phyloP scores from a whole-genome alignment of 805 yeast genomes.

The Lipomyces spencermartinsiae region DNA sequence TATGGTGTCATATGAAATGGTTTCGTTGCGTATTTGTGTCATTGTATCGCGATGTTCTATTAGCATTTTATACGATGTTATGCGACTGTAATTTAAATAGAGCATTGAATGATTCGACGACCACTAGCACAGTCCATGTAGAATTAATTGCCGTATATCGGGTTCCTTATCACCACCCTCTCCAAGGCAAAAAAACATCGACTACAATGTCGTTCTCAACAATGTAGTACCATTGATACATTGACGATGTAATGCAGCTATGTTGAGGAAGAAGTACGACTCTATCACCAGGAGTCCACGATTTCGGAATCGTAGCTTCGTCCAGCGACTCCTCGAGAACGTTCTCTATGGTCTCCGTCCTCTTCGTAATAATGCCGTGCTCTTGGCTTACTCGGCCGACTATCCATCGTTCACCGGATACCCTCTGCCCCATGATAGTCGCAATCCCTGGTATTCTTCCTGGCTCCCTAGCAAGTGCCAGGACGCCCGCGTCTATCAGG shows the following conservation, averaged over 20 bases:
- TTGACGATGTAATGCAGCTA: conserved; percentile 71
- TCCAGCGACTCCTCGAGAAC: conserved; percentile 32
- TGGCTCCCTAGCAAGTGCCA: conserved; percentile 69
- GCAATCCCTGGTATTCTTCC: conserved; percentile 51
- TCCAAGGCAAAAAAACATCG: conserved; percentile 71
- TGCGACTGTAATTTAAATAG: background rate
- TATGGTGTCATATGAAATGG: background rate
- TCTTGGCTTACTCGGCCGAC: conserved; percentile 78
- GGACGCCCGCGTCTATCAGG: conserved; percentile 73
- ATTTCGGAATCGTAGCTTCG: conserved; percentile 50
- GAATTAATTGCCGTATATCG: no score
- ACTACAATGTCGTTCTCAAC: conserved; percentile 53
- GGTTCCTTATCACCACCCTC: conserved; percentile 51
- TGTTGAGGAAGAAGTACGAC: conserved; percentile 71
- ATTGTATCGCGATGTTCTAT: background rate
- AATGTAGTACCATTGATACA: conserved; percentile 62
- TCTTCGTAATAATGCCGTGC: conserved; percentile 73
- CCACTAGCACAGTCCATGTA: no score
- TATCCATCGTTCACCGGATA: conserved; percentile 59
- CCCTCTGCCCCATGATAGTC: conserved; percentile 20
- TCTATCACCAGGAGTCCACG: conserved; percentile 53
- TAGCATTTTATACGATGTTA: background rate
- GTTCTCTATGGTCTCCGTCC: conserved; percentile 40
- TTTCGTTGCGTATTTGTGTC: no score
- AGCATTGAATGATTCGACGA: background rate